Base-by-base conservation (phyloP, 2,329 filamentous ascomycete species). In the Paecilomyces sp. region DNA sequence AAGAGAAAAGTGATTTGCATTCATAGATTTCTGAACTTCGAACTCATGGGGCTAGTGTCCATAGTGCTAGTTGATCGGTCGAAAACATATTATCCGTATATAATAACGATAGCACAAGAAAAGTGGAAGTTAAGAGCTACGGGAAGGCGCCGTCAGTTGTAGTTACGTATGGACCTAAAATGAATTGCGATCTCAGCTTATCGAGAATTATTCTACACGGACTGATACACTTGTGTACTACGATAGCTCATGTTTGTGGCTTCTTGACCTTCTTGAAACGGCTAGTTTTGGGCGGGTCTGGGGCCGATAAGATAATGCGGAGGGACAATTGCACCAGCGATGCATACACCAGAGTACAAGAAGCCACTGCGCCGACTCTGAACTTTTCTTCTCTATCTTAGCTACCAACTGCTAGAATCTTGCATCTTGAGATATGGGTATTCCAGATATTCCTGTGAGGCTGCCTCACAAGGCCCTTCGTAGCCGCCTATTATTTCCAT, bases 261-360 rank as follows among this genome's bases (percentile, higher is more conserved):
- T 28, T 15, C 24, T 13, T 22, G 51, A 53, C 51, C 28, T 53
- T 53, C 51, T 30, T 53, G 51, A 53, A 53, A 53, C 11, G n/a
- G 51, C 9, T 53, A 53, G 51, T 30, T 30, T 8, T 53, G 9
- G 50, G 25, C 51, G 51, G 36, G 22, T 53, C 51, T 25, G 28
- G 28, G 3, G 11, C 22, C 28, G 51, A 53, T 93, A 90, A 84
- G 66, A 64, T 63, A 57, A 50, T 57, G 56, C 56, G 51, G 54
- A 78, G 72, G 74, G 59, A 63, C 58, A 61, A 65, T 64, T 60
- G 55, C 58, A 55, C 51, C 28, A 60, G 55, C 51, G 25, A 58
- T 50, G 58, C 7, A 54, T 33, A 54, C 52, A 54, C 58, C 13
- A 55, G 31, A 33, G 31, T 59, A 51, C 54, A 60, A 51, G 57